A percentile compares a stretch with the other conserved stretches of the same genome.
Conservation (phyloP, 2,329 filamentous ascomycete species). For the Colletotrichum musicola region DNA sequence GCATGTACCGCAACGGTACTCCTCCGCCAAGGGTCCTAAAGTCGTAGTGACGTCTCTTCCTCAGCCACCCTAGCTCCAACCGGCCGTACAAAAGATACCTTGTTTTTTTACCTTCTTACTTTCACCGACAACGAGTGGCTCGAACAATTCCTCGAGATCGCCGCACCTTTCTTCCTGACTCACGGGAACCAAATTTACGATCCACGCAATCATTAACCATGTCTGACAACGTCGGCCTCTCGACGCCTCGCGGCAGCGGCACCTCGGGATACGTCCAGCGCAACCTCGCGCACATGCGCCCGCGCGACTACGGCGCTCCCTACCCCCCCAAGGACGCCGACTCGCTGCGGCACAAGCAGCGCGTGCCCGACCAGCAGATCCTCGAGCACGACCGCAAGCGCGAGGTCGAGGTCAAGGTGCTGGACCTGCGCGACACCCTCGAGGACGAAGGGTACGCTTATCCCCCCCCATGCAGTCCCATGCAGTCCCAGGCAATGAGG, state of each 20-base stretch:
- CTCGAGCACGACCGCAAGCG: slow-evolving; percentile 94
- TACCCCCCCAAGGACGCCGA: slow-evolving; percentile 79
- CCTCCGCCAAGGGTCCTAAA: slow-evolving; percentile 29
- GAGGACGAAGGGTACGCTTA: slow-evolving; percentile 82
- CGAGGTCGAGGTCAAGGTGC: slow-evolving; percentile 91
- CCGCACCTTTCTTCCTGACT: not conserved
- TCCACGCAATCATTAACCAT: slow-evolving; percentile 61
- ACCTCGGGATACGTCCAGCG: slow-evolving; percentile 98
- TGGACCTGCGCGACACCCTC: slow-evolving; percentile 89
- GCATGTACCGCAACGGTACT: slow-evolving; percentile 3
- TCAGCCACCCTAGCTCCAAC: slow-evolving; percentile 8
- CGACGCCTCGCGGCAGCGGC: slow-evolving; percentile 92
- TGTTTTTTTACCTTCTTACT: not conserved
- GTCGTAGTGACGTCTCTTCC: slow-evolving; percentile 31
- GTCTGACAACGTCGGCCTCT: slow-evolving; percentile 97
- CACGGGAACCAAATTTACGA: not conserved
- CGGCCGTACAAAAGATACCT: slow-evolving; percentile 23
- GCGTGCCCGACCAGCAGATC: slow-evolving; percentile 91
- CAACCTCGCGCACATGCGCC: slow-evolving; percentile 89
- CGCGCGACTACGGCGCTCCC: slow-evolving; percentile 83
- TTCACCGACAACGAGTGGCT: not conserved
- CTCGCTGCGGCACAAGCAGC: slow-evolving; percentile 78
- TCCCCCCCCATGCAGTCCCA: slow-evolving; percentile 43
- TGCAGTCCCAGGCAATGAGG: not conserved
- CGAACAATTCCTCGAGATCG: not conserved